phyloP scores from a whole-genome alignment of 1,139 yeast genomes.

The Yamadazyma oceani region DNA sequence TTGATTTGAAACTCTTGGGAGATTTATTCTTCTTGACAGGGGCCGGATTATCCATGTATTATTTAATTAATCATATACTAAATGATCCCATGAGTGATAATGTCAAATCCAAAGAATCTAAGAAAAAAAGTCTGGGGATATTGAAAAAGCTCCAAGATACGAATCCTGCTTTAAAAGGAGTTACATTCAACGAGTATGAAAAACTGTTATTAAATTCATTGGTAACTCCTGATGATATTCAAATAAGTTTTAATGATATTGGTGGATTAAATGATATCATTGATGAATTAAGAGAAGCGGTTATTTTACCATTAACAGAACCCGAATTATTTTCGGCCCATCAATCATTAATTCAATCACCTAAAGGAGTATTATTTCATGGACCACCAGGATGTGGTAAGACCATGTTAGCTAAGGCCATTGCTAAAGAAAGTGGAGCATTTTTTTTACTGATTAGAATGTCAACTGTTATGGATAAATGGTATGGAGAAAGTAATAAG shows the following conservation, averaged over 20 bases:
- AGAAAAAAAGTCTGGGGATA: constrained; percentile 64
- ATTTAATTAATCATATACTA: constrained; percentile 59
- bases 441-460: constrained; percentile 87
- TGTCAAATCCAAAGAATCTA: constrained; percentile 61
- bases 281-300: constrained; percentile 84
- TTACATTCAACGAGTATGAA: constrained; percentile 75
- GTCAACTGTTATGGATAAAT: constrained; percentile 95
- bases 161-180: constrained; percentile 57
- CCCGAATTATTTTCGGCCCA: constrained; percentile 66
- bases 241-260: constrained; percentile 71
- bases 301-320: constrained; percentile 80
- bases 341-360: constrained; percentile 74
- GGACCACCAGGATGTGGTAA: constrained; percentile 99
- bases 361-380: constrained; percentile 87
- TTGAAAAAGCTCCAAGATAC: constrained; percentile 56
- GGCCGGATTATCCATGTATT: constrained; percentile 80
- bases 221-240: constrained; percentile 80
- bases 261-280: constrained; percentile 86
- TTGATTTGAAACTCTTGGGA: constrained; percentile 56
- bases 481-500: constrained; percentile 97
- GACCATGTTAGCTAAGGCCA: constrained; percentile 95
- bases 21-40: constrained; percentile 77
- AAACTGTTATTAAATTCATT: constrained; percentile 72
- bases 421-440: constrained; percentile 91
- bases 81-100: constrained; percentile 54